Evolutionary conservation across 768 basidiomycete genomes (phyloP), one percentile per base, ranked within the genome.

Genomic region (Russula sp.): DNA sequence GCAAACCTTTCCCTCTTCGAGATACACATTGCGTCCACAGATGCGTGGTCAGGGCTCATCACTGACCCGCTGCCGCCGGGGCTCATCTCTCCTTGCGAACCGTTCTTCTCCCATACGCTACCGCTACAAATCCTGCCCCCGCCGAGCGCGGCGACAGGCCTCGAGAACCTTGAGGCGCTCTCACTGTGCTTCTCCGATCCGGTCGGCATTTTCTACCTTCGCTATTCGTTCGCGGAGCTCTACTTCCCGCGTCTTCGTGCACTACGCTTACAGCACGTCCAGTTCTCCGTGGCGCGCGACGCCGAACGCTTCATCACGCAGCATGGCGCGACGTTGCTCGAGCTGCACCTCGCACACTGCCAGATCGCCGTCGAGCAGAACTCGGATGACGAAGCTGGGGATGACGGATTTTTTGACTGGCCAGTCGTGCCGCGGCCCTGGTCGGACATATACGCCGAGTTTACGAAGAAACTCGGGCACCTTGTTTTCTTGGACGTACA

Each of bases 251-350:
- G 53, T 8, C 48, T 64, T 2, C 57, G 63, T 14, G 63, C 53
- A 9, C 40, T 64, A 14, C 63, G 63, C 4, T 22, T 64, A 1
- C 63, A 64, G 13, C 63, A 59, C 22, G 53, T 55, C 31, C 63
- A 60, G 40, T 64, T 64, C 63, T 64, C 63, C 3, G 51, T 11
- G 4, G 39, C 52, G 40, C 22, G 63, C 4, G 63, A 64, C 37
- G 63, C 63, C 3, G 63, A 64, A 16, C 20, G 18, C 3, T 57
- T 64, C 48, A 34, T 64, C 58, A n/a, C 32, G 16, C 57, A 51
- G n/a, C 63, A 64, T 11, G 27, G 31, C 6, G 53, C 32, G 10
- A 64, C 58, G 40, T 22, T 64, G 3, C 47, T 59, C 34, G 63
- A 64, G 40, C 27, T 64, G 32, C 63, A 64, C 22, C 53, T 64